These are phyloP conservation scores for Paramecium biaurelia DNA, from an alignment of 73 alveolate genomes.

Conservation along the genomic window DNA sequence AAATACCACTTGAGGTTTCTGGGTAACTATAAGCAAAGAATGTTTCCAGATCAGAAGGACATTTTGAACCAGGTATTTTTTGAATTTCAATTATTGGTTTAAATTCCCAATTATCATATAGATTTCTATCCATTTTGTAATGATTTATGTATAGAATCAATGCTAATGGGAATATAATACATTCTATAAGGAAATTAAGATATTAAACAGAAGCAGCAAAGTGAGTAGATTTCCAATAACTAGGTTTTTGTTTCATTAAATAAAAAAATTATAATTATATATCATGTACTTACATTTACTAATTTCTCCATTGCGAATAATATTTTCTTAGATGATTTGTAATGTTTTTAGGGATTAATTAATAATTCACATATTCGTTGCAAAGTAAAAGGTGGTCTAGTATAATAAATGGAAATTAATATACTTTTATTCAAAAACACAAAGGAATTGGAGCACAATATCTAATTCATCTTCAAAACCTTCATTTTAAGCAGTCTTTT, in stretches of 20 bases:
- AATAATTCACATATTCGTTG: conserved; percentile 26
- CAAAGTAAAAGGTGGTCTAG: conserved; percentile 37
- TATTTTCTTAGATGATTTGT: background rate
- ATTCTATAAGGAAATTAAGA: background rate
- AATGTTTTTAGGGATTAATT: background rate
- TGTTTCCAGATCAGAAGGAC: background rate
- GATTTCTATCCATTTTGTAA: background rate
- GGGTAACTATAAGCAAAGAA: background rate
- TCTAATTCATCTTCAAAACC: conserved; percentile 43
- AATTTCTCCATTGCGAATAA: conserved; percentile 34
- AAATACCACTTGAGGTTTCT: background rate
- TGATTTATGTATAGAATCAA: background rate
- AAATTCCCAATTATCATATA: background rate
- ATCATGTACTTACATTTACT: conserved; percentile 30
- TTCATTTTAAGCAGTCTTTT: background rate
- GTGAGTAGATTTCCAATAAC: background rate
- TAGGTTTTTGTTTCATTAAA: background rate
- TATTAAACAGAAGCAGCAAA: background rate
- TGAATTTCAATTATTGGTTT: background rate
- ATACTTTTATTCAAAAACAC: conserved; percentile 8
- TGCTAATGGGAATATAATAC: background rate
- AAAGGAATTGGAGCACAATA: background rate
- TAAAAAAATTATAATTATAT: background rate
- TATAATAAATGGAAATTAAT: background rate
- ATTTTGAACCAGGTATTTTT: background rate